phyloP scores from a whole-genome alignment of 169 alveolate species.

The Cryptosporidium sp. region DNA sequence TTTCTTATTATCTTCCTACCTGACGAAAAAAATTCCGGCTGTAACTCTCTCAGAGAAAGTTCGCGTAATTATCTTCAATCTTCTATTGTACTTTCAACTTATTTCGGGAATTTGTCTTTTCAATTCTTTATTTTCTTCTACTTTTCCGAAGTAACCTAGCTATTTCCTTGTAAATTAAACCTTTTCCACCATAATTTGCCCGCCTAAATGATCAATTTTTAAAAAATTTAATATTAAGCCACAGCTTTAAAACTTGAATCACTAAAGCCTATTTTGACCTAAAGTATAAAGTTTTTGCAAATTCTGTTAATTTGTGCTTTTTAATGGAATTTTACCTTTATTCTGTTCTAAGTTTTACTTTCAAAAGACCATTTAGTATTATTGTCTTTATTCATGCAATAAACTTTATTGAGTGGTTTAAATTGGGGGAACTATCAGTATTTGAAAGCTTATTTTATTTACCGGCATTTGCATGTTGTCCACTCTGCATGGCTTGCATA shows the following conservation, averaged over 20 bases:
- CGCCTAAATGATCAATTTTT: conserved; percentile 26
- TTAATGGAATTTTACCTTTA: not conserved
- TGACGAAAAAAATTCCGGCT: not conserved
- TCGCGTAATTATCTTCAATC: not conserved
- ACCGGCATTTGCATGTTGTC: not conserved
- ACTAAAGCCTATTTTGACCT: not conserved
- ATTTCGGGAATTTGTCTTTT: not conserved
- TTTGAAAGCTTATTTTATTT: not conserved
- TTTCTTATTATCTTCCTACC: not conserved
- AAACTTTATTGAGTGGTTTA: not conserved
- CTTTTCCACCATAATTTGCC: conserved; percentile 11
- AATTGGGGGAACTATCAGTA: not conserved
- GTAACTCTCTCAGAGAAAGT: not conserved
- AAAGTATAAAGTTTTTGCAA: not conserved
- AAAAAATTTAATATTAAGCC: not conserved
- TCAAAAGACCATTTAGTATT: too few relatives aligned
- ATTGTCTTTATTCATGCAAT: not conserved
- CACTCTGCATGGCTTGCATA: not conserved
- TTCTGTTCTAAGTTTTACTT: not conserved
- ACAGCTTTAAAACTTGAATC: not conserved
- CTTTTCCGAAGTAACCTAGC: conserved; percentile 14
- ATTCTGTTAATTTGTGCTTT: too few relatives aligned
- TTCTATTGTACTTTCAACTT: not conserved
- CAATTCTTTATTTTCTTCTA: not conserved
- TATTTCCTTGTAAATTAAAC: not conserved